phyloP scores from a whole-genome alignment of 768 basidiomycete species.

The Leccinum broughii region DNA sequence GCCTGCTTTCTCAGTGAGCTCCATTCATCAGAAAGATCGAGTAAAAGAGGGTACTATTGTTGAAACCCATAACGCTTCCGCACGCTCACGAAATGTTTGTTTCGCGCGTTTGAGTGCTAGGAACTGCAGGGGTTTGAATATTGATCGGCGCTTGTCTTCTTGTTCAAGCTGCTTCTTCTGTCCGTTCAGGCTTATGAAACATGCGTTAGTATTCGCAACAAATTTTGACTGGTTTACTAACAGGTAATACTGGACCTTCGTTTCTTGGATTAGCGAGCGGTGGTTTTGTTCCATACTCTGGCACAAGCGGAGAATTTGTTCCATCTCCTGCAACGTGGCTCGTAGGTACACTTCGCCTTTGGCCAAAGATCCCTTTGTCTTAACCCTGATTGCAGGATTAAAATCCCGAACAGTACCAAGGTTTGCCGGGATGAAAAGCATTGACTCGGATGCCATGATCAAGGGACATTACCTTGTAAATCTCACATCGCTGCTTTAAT shows the following conservation, averaged over 20 bases:
- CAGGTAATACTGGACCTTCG: neutral
- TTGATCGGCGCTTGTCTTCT: neutral
- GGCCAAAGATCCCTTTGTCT: neutral
- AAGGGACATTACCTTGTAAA: neutral
- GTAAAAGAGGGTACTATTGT: neutral
- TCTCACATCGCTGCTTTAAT: neutral
- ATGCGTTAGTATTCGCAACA: neutral
- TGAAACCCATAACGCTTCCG: neutral
- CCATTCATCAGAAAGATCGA: too few species aligned
- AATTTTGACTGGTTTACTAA: neutral
- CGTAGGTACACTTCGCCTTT: conserved; percentile 8
- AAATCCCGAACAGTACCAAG: conserved; percentile 2
- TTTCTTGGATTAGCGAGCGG: neutral
- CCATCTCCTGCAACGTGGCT: conserved; percentile 12
- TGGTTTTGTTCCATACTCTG: neutral
- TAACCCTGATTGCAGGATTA: conserved; percentile 1
- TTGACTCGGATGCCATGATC: conserved; percentile 12
- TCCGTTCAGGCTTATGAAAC: neutral
- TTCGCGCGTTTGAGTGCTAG: neutral
- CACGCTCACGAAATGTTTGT: neutral
- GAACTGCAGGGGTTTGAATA: neutral
- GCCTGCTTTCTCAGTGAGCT: neutral
- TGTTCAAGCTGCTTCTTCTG: neutral
- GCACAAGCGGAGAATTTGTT: conserved; percentile 2
- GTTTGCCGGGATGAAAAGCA: neutral